Base-by-base conservation (phyloP, 2,329 filamentous ascomycete genomes). In the Blastomyces percursus region DNA sequence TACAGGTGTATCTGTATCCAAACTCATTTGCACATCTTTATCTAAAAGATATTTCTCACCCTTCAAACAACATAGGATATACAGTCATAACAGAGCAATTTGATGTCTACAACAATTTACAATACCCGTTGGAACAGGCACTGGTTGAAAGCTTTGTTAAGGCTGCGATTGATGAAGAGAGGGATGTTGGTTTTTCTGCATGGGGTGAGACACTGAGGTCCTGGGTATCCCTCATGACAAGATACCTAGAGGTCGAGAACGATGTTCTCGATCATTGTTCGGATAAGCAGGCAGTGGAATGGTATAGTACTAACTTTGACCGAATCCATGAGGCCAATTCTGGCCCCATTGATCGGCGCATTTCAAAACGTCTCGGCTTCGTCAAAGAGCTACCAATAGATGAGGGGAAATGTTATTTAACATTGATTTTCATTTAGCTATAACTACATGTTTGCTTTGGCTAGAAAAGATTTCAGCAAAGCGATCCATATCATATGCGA, bases 291-390 rank as follows among this genome's bases (percentile, higher is more conserved):
- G 69, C 66, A 64, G 66, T 69, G 61, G 64, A 65, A 58, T 72
- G 69, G 69, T 71, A 67, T 64, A 71, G 70, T 62, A 44, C n/a
- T 52, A 66, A 71, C 27, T 72, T 71, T 67, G 68, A 68, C 63
- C 65, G 69, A 61, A 67, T 67, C 24, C 64, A 46, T n/a, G 68
- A 70, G 62, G 65, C 62, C 35, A 67, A 67, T 35, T 66, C 63
- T 50, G 68, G 69, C 19, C 65, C 64, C 21, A 21, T 61, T 0
- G 68, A 70, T 56, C 63, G 63, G 19, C 69, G 69, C 35, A 57
- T 70, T 63, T 66, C 67, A 40, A 71, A 70, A 64, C 65, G 67
- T 12, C 60, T 70, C 19, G 67, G 69, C 21, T 69, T 67, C 21
- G 64, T 66, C 38, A 70, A 66, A 63, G 69, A 70, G 55, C 62